phyloP scores from a whole-genome alignment of 2,329 filamentous ascomycete genomes.

The Sporothrix dimorphospora region DNA sequence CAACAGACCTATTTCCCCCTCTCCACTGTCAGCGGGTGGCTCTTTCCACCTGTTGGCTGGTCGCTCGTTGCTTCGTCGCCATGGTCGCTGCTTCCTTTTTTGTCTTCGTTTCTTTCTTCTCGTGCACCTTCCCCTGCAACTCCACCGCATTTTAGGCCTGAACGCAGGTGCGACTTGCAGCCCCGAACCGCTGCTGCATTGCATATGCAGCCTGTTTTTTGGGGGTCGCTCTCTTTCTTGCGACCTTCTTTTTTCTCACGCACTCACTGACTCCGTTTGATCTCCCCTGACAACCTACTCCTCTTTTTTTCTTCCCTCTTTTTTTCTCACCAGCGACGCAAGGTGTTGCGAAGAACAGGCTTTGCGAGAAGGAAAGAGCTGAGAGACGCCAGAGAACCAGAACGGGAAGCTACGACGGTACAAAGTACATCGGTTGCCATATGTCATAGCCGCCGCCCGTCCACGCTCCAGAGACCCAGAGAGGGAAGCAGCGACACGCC shows the following conservation, averaged over 20 bases:
- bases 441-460: constrained; percentile 15
- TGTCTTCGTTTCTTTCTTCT: background rate
- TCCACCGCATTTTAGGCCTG: constrained; percentile 4
- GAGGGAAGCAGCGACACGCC: constrained; percentile 24
- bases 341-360: background rate
- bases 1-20: background rate
- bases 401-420: constrained; percentile 18
- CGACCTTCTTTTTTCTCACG: background rate
- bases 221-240: background rate
- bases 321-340: constrained; percentile 6
- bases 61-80: constrained; percentile 1
- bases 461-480: background rate
- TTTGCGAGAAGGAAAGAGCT: background rate
- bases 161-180: constrained; percentile 20
- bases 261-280: constrained; percentile 1
- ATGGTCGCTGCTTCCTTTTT: background rate
- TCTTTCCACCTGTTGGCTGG: constrained; percentile 13
- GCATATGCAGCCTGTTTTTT: constrained; percentile 14
- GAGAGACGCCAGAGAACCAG: background rate
- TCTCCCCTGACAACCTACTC: constrained; percentile 33
- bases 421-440: constrained; percentile 17
- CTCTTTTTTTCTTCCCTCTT: constrained; percentile 18
- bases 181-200: constrained; percentile 5
- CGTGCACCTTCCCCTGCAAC: background rate
- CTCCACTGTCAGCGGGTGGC: constrained; percentile 11